Evolutionary conservation across 495 filamentous ascomycete genomes (phyloP), one percentile per base, ranked within the genome.

Genomic region (Evansstolkia leycettana): DNA sequence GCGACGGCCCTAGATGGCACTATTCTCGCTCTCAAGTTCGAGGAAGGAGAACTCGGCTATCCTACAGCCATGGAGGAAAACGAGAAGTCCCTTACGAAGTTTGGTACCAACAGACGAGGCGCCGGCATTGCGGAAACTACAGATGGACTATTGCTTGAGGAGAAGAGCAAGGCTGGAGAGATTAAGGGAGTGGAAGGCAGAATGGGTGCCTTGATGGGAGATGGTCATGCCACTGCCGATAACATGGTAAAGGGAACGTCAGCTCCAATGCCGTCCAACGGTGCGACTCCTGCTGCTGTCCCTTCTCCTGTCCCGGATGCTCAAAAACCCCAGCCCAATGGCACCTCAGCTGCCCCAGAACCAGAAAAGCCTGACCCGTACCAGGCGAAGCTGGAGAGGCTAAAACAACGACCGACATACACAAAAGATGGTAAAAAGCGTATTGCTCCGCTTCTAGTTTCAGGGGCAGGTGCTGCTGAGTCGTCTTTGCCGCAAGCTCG

Each of bases 201-300:
- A 41, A 99, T 99, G 90, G 92, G 90, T 10, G 88, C 87, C 14
- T 57, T 98, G 35, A 98, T 98, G 92, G 90, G 90, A 23, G 92
- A 94, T 57, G 69, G 52, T 10, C 50, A 54, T 42, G 47, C 45
- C 17, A 37, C 46, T 9, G 40, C 52, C 1, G 57, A 56, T 8
- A 42, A 48, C n/a, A 41, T 45, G 14, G 54, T 53, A 24, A 75
- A 65, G 47, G 72, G 67, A 28, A 65, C 53, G 34, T 31, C 53
- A 3, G 37, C 55, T 13, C 34, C 52, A 19, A 31, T 45, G 17
- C 51, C 56, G 8, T 49, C 60, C 2, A 71, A 71, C 36, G 63
- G 65, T 10, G 56, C 56, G 7, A 57, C 62, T 8, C 57, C 64
- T 29, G 55, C 63, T 17, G 47, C 55, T 18, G 59, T 42, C 27